Conservation (phyloP, 179 eudicot genomes). For the Silene vulgaris region DNA sequence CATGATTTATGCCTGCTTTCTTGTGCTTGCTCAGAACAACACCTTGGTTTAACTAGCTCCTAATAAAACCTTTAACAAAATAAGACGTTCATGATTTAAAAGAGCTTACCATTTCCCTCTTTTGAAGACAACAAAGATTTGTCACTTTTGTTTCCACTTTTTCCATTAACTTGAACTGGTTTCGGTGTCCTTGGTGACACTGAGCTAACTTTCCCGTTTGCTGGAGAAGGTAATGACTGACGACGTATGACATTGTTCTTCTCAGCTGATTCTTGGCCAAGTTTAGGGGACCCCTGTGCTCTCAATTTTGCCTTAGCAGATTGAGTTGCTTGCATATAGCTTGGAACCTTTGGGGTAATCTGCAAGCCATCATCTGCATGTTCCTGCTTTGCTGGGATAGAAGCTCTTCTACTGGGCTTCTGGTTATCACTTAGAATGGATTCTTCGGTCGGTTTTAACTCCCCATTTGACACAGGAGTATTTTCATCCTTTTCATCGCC, state of each 20-base stretch:
- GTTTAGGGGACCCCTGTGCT: slow-evolving; percentile 41
- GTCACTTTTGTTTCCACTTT: slow-evolving; percentile 35
- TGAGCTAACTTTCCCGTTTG: slow-evolving; percentile 40
- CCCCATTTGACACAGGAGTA: slow-evolving; percentile 33
- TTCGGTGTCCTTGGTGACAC: slow-evolving; percentile 42
- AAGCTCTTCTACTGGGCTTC: slow-evolving; percentile 41
- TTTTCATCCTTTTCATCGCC: slow-evolving; percentile 31
- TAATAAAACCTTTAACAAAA: too few relatives aligned
- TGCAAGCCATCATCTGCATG: slow-evolving; percentile 37
- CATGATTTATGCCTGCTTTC: neutral
- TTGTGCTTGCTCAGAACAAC: too few relatives aligned
- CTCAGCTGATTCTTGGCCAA: slow-evolving; percentile 38
- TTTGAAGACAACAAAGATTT: slow-evolving; percentile 36
- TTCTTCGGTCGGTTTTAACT: slow-evolving; percentile 31
- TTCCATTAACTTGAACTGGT: slow-evolving; percentile 37
- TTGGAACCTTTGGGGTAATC: slow-evolving; percentile 42
- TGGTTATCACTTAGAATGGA: slow-evolving; percentile 26
- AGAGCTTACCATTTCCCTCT: slow-evolving; percentile 43
- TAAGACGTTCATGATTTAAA: neutral
- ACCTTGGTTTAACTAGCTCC: neutral
- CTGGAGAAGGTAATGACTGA: slow-evolving; percentile 43
- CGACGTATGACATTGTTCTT: slow-evolving; percentile 34
- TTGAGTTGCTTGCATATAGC: slow-evolving; percentile 49
- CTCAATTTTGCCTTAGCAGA: slow-evolving; percentile 50
- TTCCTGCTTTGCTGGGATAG: slow-evolving; percentile 40